These are phyloP conservation scores for Myriosclerotinia duriaeana DNA, from an alignment of 2,329 filamentous ascomycete genomes.

Conservation along the genomic window DNA sequence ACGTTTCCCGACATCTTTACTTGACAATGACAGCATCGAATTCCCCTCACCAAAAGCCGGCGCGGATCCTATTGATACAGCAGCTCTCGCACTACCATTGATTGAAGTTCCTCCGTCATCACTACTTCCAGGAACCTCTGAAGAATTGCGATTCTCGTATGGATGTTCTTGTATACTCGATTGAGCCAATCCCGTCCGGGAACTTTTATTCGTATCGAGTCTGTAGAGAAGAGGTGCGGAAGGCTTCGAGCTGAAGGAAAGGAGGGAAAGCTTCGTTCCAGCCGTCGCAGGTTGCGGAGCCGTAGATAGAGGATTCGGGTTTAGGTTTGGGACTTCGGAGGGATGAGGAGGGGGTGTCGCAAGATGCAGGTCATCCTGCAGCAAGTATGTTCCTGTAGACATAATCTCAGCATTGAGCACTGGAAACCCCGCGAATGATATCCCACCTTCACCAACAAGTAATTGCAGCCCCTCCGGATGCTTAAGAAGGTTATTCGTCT, in stretches of 20 bases:
- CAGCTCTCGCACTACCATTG: slow-evolving; percentile 45
- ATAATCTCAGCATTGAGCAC: slow-evolving; percentile 9
- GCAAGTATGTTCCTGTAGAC: slow-evolving; percentile 73
- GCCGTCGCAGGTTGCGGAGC: slow-evolving; percentile 77
- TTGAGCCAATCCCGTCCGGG: slow-evolving; percentile 44
- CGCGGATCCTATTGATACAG: slow-evolving; percentile 42
- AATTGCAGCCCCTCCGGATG: slow-evolving; percentile 84
- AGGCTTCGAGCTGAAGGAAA: slow-evolving; percentile 44
- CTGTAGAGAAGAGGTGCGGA: slow-evolving; percentile 55
- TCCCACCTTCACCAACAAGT: slow-evolving; percentile 82
- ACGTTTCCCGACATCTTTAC: slow-evolving; percentile 75
- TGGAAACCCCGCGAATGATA: slow-evolving; percentile 13
- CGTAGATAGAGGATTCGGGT: slow-evolving; percentile 88
- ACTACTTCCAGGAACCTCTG: slow-evolving; percentile 60
- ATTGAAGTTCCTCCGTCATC: slow-evolving; percentile 53
- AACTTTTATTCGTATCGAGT: slow-evolving; percentile 52
- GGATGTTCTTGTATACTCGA: slow-evolving; percentile 61
- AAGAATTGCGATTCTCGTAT: slow-evolving; percentile 59
- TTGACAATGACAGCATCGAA: slow-evolving; percentile 61
- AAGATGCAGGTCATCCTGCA: slow-evolving; percentile 87
- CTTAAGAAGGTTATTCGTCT: slow-evolving; percentile 87
- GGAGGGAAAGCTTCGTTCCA: slow-evolving; percentile 80
- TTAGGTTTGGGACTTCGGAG: slow-evolving; percentile 82
- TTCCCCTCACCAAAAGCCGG: slow-evolving; percentile 88
- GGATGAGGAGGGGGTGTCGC: slow-evolving; percentile 94